Conservation (phyloP, 495 filamentous ascomycete species). For the Collariella sp. region DNA sequence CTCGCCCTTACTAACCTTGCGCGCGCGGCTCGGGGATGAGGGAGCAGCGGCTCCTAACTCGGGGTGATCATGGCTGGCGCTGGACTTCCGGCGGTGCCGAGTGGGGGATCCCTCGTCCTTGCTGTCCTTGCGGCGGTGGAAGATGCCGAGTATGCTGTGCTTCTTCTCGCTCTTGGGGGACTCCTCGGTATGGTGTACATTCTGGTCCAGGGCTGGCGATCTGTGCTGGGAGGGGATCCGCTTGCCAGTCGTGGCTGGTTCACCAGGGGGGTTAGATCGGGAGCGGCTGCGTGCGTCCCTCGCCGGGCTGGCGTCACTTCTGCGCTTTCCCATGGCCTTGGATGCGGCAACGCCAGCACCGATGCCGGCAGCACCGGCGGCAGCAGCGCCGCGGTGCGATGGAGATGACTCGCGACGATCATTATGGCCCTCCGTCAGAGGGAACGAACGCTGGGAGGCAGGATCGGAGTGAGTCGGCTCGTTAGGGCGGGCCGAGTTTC, state of each 20-base stretch:
- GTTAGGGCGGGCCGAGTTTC: neutral
- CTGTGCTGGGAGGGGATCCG: neutral
- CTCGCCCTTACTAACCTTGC: slow-evolving; percentile 7
- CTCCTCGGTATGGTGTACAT: neutral
- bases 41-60: neutral
- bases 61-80: too few species aligned
- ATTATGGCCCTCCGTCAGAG: neutral
- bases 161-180: slow-evolving; percentile 18
- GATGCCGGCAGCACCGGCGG: slow-evolving; percentile 16
- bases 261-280: neutral
- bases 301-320: neutral
- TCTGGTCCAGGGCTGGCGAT: slow-evolving; percentile 2
- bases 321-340: slow-evolving; percentile 14
- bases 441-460: slow-evolving; percentile 1
- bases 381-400: neutral
- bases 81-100: slow-evolving; percentile 12
- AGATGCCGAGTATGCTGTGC: slow-evolving; percentile 22
- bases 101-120: neutral
- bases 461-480: neutral
- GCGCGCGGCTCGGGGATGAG: neutral
- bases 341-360: slow-evolving; percentile 12
- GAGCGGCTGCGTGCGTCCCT: neutral
- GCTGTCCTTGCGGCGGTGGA: slow-evolving; percentile 26
- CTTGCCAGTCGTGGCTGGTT: neutral
- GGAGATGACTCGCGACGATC: neutral